These are phyloP conservation scores for Tolypocladium guangdongense DNA, from an alignment of 2,329 filamentous ascomycete genomes.

Conservation along the genomic window DNA sequence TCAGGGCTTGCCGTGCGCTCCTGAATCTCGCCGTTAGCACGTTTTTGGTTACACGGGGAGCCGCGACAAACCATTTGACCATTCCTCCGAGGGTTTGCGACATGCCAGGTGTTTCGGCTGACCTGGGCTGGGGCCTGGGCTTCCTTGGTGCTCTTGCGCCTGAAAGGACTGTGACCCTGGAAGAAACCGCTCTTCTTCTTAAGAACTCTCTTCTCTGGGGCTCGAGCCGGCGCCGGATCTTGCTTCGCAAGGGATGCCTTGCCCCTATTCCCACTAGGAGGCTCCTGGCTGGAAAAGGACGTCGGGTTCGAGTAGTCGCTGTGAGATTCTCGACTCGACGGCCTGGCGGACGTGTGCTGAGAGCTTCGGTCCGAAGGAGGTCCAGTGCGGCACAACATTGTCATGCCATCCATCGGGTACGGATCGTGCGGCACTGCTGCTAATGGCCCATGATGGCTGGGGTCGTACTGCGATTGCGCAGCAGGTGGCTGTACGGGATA, in stretches of 20 bases:
- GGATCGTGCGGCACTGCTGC: constrained; percentile 77
- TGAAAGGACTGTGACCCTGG: constrained; percentile 84
- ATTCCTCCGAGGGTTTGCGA: constrained; percentile 15
- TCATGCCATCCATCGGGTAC: constrained; percentile 93
- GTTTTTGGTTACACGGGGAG: not conserved
- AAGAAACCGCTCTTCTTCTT: constrained; percentile 80
- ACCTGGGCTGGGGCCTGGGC: constrained; percentile 26
- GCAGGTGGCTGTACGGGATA: constrained; percentile 8
- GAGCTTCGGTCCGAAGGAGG: constrained; percentile 44
- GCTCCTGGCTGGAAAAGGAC: constrained; percentile 79
- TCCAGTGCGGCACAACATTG: constrained; percentile 81
- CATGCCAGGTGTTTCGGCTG: constrained; percentile 51
- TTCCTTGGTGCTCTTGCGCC: constrained; percentile 81
- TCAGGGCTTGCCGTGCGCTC: constrained; percentile 58
- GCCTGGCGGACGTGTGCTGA: constrained; percentile 50
- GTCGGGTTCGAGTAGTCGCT: constrained; percentile 88
- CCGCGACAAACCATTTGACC: not conserved
- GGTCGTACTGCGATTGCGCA: constrained; percentile 25
- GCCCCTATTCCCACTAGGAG: constrained; percentile 61
- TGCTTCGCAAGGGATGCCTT: constrained; percentile 66
- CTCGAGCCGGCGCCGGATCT: constrained; percentile 33
- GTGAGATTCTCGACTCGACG: constrained; percentile 75
- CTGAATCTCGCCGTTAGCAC: constrained; percentile 4
- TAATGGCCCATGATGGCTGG: constrained; percentile 48
- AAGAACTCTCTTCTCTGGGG: constrained; percentile 54